phyloP scores from a whole-genome alignment of 208 protist species.

The Acanthamoeba healyi region DNA sequence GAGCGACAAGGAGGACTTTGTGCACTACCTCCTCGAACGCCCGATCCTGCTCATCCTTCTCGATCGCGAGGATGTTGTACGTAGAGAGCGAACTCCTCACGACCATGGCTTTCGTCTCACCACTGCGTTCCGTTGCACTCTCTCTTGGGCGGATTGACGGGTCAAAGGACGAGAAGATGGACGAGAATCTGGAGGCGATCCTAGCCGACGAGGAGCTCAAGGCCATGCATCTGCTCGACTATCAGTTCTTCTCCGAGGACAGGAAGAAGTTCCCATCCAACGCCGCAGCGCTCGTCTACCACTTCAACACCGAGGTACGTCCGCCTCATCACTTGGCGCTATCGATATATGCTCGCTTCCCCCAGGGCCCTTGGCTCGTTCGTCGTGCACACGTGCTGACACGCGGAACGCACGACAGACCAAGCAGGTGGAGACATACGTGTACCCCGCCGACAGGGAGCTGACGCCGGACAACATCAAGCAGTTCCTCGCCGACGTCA shows the following conservation, averaged over 20 bases:
- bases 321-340: too few species aligned
- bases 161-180: conserved; percentile 14
- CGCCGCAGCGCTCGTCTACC: neutral
- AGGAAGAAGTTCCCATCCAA: neutral
- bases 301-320: neutral
- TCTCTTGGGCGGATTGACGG: too few species aligned
- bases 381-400: too few species aligned
- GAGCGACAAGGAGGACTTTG: neutral
- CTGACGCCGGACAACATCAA: conserved; percentile 12
- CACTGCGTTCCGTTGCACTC: too few species aligned
- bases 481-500: neutral
- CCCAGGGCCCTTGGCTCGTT: too few species aligned
- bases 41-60: conserved; percentile 36
- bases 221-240: conserved; percentile 5
- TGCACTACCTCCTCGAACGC: neutral
- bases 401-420: too few species aligned
- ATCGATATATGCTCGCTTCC: too few species aligned
- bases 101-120: too few species aligned
- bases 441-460: conserved; percentile 6
- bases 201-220: conserved; percentile 9
- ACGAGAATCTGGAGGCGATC: neutral
- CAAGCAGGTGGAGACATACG: neutral
- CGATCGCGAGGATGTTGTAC: conserved; percentile 7
- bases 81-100: too few species aligned
- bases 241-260: conserved; percentile 15